Conservation (phyloP, 176 grass and related monocot genomes). For the Panicum miliaceum region DNA sequence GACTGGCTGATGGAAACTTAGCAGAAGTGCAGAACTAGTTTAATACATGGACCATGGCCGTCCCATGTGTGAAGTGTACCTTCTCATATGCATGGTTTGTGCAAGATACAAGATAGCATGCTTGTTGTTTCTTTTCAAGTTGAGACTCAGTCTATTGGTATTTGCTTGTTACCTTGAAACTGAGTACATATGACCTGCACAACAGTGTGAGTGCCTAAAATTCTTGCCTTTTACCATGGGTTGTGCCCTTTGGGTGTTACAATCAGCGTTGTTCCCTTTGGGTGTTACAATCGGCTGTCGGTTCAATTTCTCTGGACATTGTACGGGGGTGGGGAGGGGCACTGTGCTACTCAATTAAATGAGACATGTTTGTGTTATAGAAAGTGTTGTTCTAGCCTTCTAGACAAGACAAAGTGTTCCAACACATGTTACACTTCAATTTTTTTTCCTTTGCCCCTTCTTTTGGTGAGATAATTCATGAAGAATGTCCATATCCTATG, state of each 20-base stretch:
- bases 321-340: too few species aligned
- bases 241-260: background rate
- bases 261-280: too few species aligned
- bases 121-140: background rate
- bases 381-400: too few species aligned
- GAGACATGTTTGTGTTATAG: too few species aligned
- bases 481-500: background rate
- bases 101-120: background rate
- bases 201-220: background rate
- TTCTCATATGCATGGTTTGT: background rate
- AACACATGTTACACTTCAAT: too few species aligned
- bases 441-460: background rate
- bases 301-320: too few species aligned
- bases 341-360: too few species aligned
- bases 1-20: background rate
- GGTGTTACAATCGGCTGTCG: too few species aligned
- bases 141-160: background rate
- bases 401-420: too few species aligned
- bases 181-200: background rate
- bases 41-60: background rate
- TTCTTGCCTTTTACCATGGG: background rate
- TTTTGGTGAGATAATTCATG: background rate
- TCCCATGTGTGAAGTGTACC: background rate
- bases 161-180: slow-evolving; percentile 12
- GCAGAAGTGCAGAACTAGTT: background rate